Base-by-base conservation (phyloP, 1,284 basidiomycete species). In the Malassezia yamatoensis region DNA sequence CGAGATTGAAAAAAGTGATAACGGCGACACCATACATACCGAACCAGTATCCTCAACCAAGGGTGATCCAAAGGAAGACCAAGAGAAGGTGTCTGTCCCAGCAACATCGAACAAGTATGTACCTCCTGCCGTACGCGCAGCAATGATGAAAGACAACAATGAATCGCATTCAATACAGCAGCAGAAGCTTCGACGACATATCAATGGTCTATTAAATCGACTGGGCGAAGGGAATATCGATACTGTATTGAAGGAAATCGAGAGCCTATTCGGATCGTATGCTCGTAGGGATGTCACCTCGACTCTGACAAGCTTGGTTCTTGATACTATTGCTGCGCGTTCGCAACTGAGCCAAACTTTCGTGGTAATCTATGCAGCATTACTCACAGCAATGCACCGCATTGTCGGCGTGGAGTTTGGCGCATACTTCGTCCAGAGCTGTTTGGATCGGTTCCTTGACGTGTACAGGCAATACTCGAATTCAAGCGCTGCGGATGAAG, bases 341-440 rank as follows among this genome's bases (percentile, higher is more conserved):
- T 83, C 87, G 0, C 86, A 86, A 47, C 80, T 96, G 47, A 90
- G 72, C 48, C 75, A 96, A 72, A 88, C 87, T 1, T 91, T 90
- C 66, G 87, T 96, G 49, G 85, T 90, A 13, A 80, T 96, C 5
- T 85, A 96, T 70, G 90, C 90, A 0, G 86, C 88, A 0, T 83
- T 98, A 41, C 82, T 94, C 24, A 84, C 87, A 0, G 83, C 85
- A 46, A 77, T 96, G 43, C 84, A 94, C 76, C 86, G 85, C 68
- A 80, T 89, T 12, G 78, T 93, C 13, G 91, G 93, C 1, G 78
- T 90, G 42, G 93, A 96, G 67, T 93, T 96, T 67, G 90, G 89
- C 83, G 78, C 61, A 79, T 73, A 47, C 32, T 63, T 69, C 51
- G 52, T 67, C 29, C 67, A 67, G 36, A 51, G 51, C 5, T 36